Evolutionary conservation across 768 basidiomycete species (phyloP).

Genomic region (Tylopilus subfusipes): DNA sequence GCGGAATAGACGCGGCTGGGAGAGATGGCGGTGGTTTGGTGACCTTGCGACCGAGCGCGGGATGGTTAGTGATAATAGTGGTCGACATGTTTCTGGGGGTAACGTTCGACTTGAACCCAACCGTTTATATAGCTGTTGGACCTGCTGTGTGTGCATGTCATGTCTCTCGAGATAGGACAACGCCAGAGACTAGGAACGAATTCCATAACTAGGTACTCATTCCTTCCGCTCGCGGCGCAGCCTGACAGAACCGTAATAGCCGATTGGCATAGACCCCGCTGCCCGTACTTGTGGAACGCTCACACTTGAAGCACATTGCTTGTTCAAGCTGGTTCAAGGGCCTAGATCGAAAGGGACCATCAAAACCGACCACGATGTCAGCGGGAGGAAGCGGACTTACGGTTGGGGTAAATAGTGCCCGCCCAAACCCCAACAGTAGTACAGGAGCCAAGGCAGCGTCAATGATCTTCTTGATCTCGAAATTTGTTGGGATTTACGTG

Average conservation of each 20-base stretch:
- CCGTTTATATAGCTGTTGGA: neutral
- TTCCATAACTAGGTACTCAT: neutral
- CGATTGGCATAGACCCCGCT: no score
- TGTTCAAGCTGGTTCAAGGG: neutral
- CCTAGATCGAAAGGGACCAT: neutral
- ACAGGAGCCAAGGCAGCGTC: no score
- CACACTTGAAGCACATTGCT: no score
- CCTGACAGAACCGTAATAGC: neutral
- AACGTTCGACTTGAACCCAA: neutral
- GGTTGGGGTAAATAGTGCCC: neutral
- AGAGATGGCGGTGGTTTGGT: neutral
- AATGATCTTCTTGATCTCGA: no score
- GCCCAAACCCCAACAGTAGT: neutral
- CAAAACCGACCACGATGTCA: neutral
- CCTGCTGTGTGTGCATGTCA: neutral
- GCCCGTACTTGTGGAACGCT: neutral
- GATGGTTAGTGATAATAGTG: neutral
- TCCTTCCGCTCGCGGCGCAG: neutral
- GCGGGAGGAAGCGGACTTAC: neutral
- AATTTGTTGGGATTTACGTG: no score
- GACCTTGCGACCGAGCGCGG: neutral
- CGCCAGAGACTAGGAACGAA: neutral
- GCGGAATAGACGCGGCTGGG: neutral
- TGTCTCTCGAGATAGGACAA: neutral
- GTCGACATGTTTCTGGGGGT: neutral